Percentiles rank a stretch among this genome's conserved stretches.
phyloP scores from a whole-genome alignment of 140 eudicot genomes.

The Anethum foeniculum region DNA sequence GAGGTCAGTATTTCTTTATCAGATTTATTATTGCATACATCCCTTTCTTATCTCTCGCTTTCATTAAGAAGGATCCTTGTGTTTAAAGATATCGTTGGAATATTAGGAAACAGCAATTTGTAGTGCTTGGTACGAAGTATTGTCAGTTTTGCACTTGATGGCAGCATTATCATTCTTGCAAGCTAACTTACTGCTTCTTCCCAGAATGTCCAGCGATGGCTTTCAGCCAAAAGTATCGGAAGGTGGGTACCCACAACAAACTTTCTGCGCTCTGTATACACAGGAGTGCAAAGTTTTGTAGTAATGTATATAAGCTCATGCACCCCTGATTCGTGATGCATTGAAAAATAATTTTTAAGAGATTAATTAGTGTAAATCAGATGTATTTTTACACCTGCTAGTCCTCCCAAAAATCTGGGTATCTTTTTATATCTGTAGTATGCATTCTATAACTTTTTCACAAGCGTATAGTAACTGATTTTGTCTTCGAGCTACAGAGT shows the following conservation, averaged over 20 bases:
- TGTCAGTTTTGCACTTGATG: slow-evolving; percentile 95
- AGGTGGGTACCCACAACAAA: slow-evolving; percentile 38
- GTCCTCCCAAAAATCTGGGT: not conserved
- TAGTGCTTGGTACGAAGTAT: slow-evolving; percentile 93
- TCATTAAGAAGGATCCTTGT: not conserved
- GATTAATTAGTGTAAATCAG: not conserved
- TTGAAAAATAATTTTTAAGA: not conserved
- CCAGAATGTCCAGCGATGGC: slow-evolving; percentile 78
- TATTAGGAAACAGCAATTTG: slow-evolving; percentile 69
- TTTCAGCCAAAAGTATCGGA: slow-evolving; percentile 87
- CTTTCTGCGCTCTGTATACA: not conserved
- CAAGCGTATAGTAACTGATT: not conserved
- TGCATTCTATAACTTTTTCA: not conserved
- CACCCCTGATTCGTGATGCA: not conserved
- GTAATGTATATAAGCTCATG: not conserved
- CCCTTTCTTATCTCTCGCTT: not conserved
- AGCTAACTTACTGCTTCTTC: slow-evolving; percentile 84
- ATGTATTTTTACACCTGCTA: not conserved
- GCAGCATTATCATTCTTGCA: slow-evolving; percentile 66
- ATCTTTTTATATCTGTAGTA: not conserved
- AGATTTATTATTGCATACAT: not conserved
- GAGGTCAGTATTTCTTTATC: slow-evolving; percentile 49
- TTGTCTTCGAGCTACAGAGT: not conserved
- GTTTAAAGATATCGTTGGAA: slow-evolving; percentile 11
- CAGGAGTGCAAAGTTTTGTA: not conserved